Base-by-base conservation (phyloP, 805 yeast genomes). In the Hanseniaspora occidentalis region DNA sequence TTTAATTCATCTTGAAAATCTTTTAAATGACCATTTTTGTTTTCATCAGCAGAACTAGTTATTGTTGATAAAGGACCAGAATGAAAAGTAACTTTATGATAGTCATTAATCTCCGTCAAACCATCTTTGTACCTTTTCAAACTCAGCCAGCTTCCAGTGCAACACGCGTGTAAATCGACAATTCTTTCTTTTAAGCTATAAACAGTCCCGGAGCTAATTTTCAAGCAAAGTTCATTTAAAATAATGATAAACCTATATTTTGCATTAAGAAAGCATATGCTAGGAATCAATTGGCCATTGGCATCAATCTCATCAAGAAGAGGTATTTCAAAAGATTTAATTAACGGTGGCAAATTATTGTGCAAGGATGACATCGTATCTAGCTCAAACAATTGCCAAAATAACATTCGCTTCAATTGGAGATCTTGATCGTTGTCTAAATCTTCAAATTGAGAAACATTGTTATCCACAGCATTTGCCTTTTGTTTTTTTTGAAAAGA, bases 371-470 rank as follows among this genome's bases (percentile, higher is more conserved):
- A 70, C 44, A 72, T 62, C 3, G 73, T 67, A 52, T 77, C 84
- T 44, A 77, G 55, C 21, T 73, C 72, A 45, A 75, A 74, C 6
- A 77, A 71, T 29, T 74, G 76, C 81, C 81, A 77, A 81, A 82
- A 77, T n/a, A 77, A 52, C 40, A 74, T 51, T 51, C 82, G 62
- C 53, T 78, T 62, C 37, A 67, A 61, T 44, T 73, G 75, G 6
- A 76, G 66, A 23, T 23, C 10, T 23, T 10, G 7, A 10, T 7
- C 25, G 25, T 23, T 23, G 10, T 23, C 10, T n/a, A n/a, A n/a
- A n/a, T 23, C 25, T 23, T 10, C 25, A 23, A 7, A 7, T 23
- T 23, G 9, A 10, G 7, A 23, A 23, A 7, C 25, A 23, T 23
- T 10, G 25, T 23, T 10, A 23, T 23, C 25, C 10, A 7, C 25